These are phyloP conservation scores for Penicillium paneum DNA, from an alignment of 2,329 filamentous ascomycete species.

Conservation along the genomic window DNA sequence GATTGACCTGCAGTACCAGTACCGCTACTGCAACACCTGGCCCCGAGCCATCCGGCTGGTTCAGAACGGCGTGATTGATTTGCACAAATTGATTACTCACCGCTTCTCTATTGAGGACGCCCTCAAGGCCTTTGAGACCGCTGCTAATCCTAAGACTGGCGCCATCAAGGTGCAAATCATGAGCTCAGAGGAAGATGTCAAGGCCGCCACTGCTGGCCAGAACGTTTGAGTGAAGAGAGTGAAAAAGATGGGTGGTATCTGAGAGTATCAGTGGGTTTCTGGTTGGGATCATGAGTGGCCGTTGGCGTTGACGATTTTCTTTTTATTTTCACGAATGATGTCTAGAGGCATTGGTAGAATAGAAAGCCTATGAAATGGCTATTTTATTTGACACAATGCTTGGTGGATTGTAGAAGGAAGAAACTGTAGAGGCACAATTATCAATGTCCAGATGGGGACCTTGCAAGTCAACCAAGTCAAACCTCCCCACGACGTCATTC, in stretches of 20 bases:
- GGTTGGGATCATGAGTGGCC: constrained; percentile 2
- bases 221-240: constrained; percentile 18
- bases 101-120: constrained; percentile 82
- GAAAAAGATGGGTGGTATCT: constrained; percentile 3
- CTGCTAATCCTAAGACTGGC: constrained; percentile 80
- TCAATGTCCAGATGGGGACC: not conserved
- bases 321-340: constrained; percentile 17
- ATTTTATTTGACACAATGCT: not conserved
- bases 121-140: constrained; percentile 82
- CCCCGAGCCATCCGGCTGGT: constrained; percentile 86
- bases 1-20: constrained; percentile 94
- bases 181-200: constrained; percentile 41
- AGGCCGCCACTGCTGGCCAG: constrained; percentile 32
- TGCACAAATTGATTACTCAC: constrained; percentile 83
- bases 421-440: not conserved
- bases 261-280: constrained; percentile 11
- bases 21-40: constrained; percentile 95
- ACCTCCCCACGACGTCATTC: not conserved
- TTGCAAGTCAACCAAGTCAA: constrained; percentile 14
- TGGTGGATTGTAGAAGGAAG: not conserved
- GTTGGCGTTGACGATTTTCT: constrained; percentile 9
- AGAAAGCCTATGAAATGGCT: constrained; percentile 12
- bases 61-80: constrained; percentile 76
- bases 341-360: constrained; percentile 20
- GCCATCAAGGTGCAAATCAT: constrained; percentile 97